Base-by-base conservation (phyloP, 768 basidiomycete genomes). In the Terana coerulea region DNA sequence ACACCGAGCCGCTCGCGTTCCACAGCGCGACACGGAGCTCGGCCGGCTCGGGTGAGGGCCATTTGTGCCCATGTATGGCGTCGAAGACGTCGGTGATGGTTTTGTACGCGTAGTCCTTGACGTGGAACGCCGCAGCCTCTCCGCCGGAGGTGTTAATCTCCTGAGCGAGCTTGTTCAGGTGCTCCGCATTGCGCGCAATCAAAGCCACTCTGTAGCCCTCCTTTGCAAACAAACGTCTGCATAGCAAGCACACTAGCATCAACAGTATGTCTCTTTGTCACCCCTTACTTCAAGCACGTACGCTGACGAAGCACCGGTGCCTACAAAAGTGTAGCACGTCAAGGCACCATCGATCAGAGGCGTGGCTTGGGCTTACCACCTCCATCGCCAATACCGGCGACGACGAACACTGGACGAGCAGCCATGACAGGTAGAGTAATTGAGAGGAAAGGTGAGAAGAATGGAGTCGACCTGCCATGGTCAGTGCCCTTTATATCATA, bases 141-240 rank as follows among this genome's bases (percentile, higher is more conserved):
- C 69, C 70, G 14, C 70, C 74, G 3, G 58, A 39, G 15, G 61
- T 48, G 19, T 61, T 69, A 40, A 75, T 63, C 7, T 66, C 66
- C 2, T 64, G 56, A 1, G 72, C 69, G 8, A 64, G 49, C 28
- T 64, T 64, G 56, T 69, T 61, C 10, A 74, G 61, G 24, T 58
- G 51, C 30, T 68, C 66, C 2, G 64, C 56, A 29, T 67, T 64
- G 3, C 67, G 62, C 1, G 73, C 68, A 28, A 75, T 65, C 22
- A 75, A 54, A 0, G 74, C 74, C 3, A 75, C 66, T 14, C 67
- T 59, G 52, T 74, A 75, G 3, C 74, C 74, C n/a, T 61, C 61
- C 44, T 69, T 66, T 3, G 71, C 63, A 49, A 75, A 74, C 6
- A 68, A 51, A 17, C 69, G 69, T 3, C 72, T 73, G 45, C 21